Base-by-base conservation (phyloP, 139 green algal species). In the Coccomyxa sp. region DNA sequence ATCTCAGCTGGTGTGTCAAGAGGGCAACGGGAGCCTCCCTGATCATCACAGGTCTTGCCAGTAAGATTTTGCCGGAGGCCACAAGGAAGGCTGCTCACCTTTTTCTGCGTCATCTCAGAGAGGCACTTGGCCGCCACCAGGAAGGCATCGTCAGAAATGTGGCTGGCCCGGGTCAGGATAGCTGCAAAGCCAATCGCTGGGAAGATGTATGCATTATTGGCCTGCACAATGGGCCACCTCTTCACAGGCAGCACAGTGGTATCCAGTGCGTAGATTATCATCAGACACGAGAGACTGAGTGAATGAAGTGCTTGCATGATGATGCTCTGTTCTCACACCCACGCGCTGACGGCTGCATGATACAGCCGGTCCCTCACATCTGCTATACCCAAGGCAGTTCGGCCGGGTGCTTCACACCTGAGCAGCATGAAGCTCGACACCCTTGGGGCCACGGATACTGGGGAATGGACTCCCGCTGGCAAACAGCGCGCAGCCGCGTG, bases 121-220 rank as follows among this genome's bases (percentile, higher is more conserved):
- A 98, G 85, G 38, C 75, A 44, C 78, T 97, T 87, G 0, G 93
- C 92, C 0, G 90, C 88, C 29, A 86, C 75, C 75, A 97, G 70
- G 84, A 97, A 94, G 73, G 93, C 93, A 55, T 84, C 72, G 77
- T 96, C 91, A 7, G 85, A 89, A 39, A 97, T 89, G 70, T 84
- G 76, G 27, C 55, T 73, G 0, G 88, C 86, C 9, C 72, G 55
- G 31, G 85, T 86, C 34, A 96, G 79, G 41, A 89, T 87, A 2
- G 88, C 88, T 3, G 90, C 92, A 64, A 92, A 85, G 18, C 91
- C 92, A 1, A 96, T 55, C 0, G 87, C 90, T 2, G 91, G 91
- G 82, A 95, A 95, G 27, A 96, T 80, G 41, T 91, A 93, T 74
- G 93, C 90, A 78, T 97, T 97, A 86, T 97, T 97, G 54, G 89